phyloP scores from a whole-genome alignment of 73 alveolate genomes.

The Durusdinium trenchii region DNA sequence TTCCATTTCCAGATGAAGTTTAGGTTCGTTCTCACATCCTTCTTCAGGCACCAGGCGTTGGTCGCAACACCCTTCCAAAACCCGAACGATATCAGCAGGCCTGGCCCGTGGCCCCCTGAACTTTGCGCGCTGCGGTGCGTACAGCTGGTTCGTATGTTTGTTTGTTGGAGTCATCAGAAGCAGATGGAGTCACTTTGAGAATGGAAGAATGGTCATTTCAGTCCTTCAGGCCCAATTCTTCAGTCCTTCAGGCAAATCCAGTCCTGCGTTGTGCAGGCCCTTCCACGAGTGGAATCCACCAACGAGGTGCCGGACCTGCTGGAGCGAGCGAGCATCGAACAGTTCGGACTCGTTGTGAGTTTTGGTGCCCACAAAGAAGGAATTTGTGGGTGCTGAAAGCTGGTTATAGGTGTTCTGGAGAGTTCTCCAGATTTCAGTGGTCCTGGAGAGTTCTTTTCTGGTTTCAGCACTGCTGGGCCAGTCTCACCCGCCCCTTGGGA shows the following conservation, averaged over 20 bases:
- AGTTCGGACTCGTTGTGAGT: neutral
- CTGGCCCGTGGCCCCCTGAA: neutral
- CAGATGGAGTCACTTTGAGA: neutral
- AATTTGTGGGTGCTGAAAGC: too few species aligned
- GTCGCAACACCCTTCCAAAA: constrained; percentile 80
- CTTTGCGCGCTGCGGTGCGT: neutral
- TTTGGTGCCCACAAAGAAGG: neutral
- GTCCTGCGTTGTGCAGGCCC: too few species aligned
- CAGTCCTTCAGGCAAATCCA: too few species aligned
- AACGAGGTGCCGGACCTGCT: neutral
- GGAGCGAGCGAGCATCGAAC: neutral
- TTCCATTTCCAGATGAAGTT: neutral
- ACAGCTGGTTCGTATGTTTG: neutral
- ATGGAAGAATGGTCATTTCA: too few species aligned
- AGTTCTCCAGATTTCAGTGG: too few species aligned
- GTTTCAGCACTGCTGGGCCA: too few species aligned
- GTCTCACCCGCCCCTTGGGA: too few species aligned
- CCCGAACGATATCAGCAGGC: constrained; percentile 73
- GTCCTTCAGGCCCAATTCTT: too few species aligned
- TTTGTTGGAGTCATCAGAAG: neutral
- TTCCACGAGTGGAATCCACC: constrained; percentile 43
- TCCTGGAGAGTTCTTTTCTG: too few species aligned
- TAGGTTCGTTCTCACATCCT: neutral
- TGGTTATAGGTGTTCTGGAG: too few species aligned
- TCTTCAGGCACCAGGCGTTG: constrained; percentile 83